A percentile compares a stretch with the other conserved stretches of the same genome.
Evolutionary conservation across 345 rosid species (phyloP).

Genomic region (Viola odorata): DNA sequence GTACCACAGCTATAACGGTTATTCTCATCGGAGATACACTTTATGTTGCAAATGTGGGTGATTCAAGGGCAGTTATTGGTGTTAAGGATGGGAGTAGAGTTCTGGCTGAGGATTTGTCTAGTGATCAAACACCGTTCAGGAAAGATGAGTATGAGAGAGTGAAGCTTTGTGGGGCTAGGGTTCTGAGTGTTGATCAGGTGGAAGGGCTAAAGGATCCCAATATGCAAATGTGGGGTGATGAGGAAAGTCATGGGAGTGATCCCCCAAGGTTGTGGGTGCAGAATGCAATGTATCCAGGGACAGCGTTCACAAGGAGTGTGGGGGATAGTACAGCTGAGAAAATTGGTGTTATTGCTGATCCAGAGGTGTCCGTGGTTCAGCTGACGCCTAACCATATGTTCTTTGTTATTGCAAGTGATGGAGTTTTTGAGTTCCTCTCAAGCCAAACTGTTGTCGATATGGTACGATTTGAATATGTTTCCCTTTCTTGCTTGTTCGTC

Average conservation of each 20-base stretch:
- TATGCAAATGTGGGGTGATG: conserved; percentile 79
- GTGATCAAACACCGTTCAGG: conserved; percentile 92
- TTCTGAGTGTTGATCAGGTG: conserved; percentile 88
- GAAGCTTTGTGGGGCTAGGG: conserved; percentile 85
- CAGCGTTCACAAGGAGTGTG: conserved; percentile 89
- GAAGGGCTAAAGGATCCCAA: conserved; percentile 85
- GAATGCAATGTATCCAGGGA: conserved; percentile 90
- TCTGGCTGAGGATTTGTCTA: conserved; percentile 76
- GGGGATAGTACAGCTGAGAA: conserved; percentile 84
- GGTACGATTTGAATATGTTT: conserved; percentile 37
- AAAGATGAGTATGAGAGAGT: conserved; percentile 90
- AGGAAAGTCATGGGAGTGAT: conserved; percentile 85
- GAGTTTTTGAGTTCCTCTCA: conserved; percentile 90
- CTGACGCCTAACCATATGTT: conserved; percentile 65
- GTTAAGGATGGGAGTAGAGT: conserved; percentile 53
- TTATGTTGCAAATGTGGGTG: conserved; percentile 94
- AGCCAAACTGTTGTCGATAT: conserved; percentile 83
- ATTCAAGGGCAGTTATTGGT: conserved; percentile 89
- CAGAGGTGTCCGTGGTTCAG: conserved; percentile 64
- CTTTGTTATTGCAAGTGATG: conserved; percentile 94
- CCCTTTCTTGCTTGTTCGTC: neutral
- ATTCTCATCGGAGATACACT: conserved; percentile 77
- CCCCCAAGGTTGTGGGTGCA: conserved; percentile 98
- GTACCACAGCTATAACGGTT: conserved; percentile 90
- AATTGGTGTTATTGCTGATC: conserved; percentile 79